Base-by-base conservation (phyloP, 2,329 filamentous ascomycete genomes). In the Fonsecaea multimorphosa region DNA sequence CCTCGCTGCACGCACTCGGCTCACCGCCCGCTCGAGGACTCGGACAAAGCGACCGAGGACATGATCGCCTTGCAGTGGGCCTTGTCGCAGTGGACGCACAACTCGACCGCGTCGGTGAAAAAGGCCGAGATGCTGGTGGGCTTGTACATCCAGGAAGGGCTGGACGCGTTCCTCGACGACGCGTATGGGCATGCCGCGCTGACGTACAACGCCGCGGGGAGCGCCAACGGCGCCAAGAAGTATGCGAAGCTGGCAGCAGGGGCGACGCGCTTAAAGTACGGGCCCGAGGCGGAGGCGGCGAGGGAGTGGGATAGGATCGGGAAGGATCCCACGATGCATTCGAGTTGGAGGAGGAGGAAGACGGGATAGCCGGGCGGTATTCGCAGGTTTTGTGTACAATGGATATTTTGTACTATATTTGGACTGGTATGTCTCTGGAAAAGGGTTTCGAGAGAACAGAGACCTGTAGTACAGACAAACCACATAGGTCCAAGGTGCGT, bases 111-210 rank as follows among this genome's bases (percentile, higher is more conserved):
- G 12, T 65, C 52, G 31, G 64, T 68, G 19, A 63, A 66, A 29
- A 62, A 68, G 58, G 66, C 68, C 24, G 66, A 70, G 44, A 61
- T 61, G 38, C 55, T 70, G 56, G 40, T 70, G 29, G 46, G 52
- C 14, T 24, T 68, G 46, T 70, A 68, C 61, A 51, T 58, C 40
- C 29, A 61, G n/a, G 60, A 63, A 27, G 64, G 64, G 1, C 61
- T 70, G 3, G 63, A 70, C n/a, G 68, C 60, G 8, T 70, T 70
- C 12, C 49, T 70, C 14, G 66, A 70, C 46, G 61, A 56, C 11
- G 63, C 68, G n/a, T 70, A 70, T 31, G 68, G 68, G 1, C 64
- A 70, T 53, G 68, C 68, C 7, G 68, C 68, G 2, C 44, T 70
- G 11, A 68, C 61, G 51, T 70, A 70, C 31, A 70, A 68, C 57